Conservation (phyloP, 1,284 basidiomycete species). For the Tremellales sp. region DNA sequence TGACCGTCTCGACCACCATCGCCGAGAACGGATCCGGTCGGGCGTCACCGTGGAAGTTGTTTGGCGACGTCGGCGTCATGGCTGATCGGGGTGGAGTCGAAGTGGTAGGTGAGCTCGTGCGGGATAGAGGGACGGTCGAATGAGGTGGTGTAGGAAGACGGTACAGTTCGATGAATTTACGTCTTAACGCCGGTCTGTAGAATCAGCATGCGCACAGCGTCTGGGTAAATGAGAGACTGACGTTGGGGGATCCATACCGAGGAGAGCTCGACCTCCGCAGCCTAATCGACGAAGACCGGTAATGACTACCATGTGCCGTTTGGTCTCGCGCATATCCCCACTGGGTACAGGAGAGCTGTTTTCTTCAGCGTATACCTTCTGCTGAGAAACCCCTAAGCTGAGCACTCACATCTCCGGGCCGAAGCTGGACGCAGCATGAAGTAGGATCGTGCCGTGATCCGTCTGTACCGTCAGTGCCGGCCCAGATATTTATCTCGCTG, state of each 20-base stretch:
- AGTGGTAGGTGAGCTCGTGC: slow-evolving; percentile 21
- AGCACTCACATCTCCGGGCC: slow-evolving; percentile 41
- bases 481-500: background rate
- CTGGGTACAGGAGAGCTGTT: slow-evolving; percentile 29
- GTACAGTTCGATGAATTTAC: slow-evolving; percentile 43
- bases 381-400: background rate
- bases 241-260: slow-evolving; percentile 42
- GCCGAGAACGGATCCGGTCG: slow-evolving; percentile 31
- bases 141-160: slow-evolving; percentile 26
- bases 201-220: slow-evolving; percentile 1
- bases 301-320: slow-evolving; percentile 41
- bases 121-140: slow-evolving; percentile 4
- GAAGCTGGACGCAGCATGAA: slow-evolving; percentile 34
- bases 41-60: slow-evolving; percentile 3
- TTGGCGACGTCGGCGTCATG: no score
- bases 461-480: slow-evolving; percentile 18
- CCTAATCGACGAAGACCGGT: slow-evolving; percentile 41
- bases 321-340: slow-evolving; percentile 40
- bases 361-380: background rate
- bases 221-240: slow-evolving; percentile 4
- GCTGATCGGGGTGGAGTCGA: no score
- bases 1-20: slow-evolving; percentile 37
- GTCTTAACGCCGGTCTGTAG: slow-evolving; percentile 37
- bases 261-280: slow-evolving; percentile 42
- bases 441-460: slow-evolving; percentile 35